A percentile compares a stretch with the other conserved stretches of the same genome.
phyloP scores from a whole-genome alignment of 2,329 filamentous ascomycete genomes.

The Colletotrichum cereale region DNA sequence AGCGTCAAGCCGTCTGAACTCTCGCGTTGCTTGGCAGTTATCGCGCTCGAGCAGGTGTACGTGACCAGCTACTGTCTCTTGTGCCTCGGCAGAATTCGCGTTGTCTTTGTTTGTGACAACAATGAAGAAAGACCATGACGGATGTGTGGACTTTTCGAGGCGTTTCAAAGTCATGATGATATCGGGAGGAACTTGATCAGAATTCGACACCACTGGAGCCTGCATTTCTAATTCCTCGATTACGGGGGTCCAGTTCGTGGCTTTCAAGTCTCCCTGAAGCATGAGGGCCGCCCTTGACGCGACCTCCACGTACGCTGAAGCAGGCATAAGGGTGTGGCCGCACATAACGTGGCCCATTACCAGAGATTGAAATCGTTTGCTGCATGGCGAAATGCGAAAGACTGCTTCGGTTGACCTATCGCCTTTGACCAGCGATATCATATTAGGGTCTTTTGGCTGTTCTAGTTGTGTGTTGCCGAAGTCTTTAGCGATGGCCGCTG shows the following conservation, averaged over 20 bases:
- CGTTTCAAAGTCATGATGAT: neutral
- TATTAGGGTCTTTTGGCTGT: neutral
- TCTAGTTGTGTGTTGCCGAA: fast-evolving
- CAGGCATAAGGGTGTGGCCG: conserved; percentile 11
- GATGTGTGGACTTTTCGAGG: neutral
- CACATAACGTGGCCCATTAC: conserved; percentile 13
- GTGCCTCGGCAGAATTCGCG: neutral
- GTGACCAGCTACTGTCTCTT: neutral
- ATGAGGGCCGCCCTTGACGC: conserved; percentile 8
- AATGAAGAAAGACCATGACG: conserved; percentile 20
- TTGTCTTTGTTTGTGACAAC: neutral
- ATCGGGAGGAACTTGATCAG: neutral
- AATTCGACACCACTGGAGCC: neutral
- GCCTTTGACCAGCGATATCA: conserved; percentile 3
- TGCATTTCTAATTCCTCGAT: conserved; percentile 8
- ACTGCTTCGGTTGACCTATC: neutral
- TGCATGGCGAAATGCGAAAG: neutral
- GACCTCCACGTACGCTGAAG: conserved; percentile 25
- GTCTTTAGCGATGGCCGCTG: no score
- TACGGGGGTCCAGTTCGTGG: neutral
- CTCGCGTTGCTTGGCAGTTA: neutral
- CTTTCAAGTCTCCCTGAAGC: neutral
- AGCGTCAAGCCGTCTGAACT: neutral
- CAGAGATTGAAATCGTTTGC: conserved; percentile 16
- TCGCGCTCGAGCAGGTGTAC: neutral